phyloP scores from a whole-genome alignment of 495 filamentous ascomycete genomes.

The Xylaria cubensis region DNA sequence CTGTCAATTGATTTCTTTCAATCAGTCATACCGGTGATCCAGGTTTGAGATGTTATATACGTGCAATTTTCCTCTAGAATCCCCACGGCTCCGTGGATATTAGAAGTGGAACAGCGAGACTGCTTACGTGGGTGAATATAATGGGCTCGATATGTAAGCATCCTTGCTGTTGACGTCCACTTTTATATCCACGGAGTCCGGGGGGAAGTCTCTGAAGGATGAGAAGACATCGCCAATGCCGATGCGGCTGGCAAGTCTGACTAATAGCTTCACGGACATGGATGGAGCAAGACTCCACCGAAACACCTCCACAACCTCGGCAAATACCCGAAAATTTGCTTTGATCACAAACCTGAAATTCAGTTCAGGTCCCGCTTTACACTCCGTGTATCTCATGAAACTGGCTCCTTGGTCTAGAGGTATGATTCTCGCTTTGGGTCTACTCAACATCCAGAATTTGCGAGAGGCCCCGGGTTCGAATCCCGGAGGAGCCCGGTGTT shows the following conservation, averaged over 20 bases:
- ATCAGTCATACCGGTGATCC: neutral
- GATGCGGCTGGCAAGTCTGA: neutral
- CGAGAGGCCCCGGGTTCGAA: constrained; percentile 15
- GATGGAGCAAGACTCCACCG: neutral
- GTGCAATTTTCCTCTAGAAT: too few species aligned
- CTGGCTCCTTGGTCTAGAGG: constrained; percentile 14
- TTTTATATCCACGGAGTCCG: too few species aligned
- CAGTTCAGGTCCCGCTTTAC: neutral
- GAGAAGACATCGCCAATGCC: neutral
- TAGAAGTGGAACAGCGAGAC: too few species aligned
- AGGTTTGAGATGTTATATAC: neutral
- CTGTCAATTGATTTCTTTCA: neutral
- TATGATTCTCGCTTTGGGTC: constrained; percentile 19
- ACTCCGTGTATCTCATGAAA: neutral
- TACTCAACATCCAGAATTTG: neutral
- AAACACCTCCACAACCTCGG: neutral
- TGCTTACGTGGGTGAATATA: too few species aligned
- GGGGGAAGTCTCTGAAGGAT: too few species aligned
- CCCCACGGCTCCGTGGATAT: too few species aligned
- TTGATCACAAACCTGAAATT: neutral
- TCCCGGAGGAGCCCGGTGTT: constrained; percentile 15
- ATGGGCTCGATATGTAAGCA: too few species aligned
- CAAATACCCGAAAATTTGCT: neutral
- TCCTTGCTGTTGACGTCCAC: too few species aligned
- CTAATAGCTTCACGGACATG: neutral